Percentiles rank a stretch among this genome's conserved stretches.
Evolutionary conservation across 768 basidiomycete genomes (phyloP).

Genomic region (Naganishia vaughanmartiniae): DNA sequence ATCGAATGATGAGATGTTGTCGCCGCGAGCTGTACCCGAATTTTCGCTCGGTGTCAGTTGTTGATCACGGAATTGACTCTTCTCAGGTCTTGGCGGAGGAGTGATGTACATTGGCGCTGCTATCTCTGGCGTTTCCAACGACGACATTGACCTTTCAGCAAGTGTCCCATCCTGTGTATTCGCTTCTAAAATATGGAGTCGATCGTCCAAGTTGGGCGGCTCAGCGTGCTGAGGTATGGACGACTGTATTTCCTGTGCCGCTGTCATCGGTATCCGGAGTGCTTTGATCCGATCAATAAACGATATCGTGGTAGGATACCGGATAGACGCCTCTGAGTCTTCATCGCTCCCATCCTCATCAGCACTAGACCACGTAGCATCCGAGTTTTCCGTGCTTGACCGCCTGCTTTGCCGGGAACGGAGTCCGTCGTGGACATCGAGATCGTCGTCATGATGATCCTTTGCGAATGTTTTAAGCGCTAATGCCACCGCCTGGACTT

Average conservation of each 20-base stretch:
- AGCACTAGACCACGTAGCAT: constrained; percentile 11
- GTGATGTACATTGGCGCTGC: not conserved
- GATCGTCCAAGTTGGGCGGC: not conserved
- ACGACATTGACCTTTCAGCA: no score
- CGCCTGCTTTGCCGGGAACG: not conserved
- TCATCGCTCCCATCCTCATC: constrained; percentile 7
- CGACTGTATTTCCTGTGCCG: not conserved
- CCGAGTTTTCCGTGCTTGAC: not conserved
- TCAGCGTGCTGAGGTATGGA: not conserved
- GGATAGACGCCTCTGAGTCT: constrained; percentile 10
- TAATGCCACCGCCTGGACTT: not conserved
- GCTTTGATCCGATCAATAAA: constrained; percentile 18
- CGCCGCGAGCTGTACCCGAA: not conserved
- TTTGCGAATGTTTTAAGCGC: constrained; percentile 4
- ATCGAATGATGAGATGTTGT: no score
- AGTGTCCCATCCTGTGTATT: not conserved
- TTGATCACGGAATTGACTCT: not conserved
- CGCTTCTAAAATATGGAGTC: not conserved
- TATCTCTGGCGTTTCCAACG: not conserved
- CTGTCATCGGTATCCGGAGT: not conserved
- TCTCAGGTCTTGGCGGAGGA: constrained; percentile 3
- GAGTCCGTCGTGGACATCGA: not conserved
- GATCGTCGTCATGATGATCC: not conserved
- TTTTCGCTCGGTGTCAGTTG: not conserved
- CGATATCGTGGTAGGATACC: constrained; percentile 12